These are phyloP conservation scores for Neofusicoccum umdonicola DNA, from an alignment of 2,329 filamentous ascomycete genomes.

Conservation along the genomic window DNA sequence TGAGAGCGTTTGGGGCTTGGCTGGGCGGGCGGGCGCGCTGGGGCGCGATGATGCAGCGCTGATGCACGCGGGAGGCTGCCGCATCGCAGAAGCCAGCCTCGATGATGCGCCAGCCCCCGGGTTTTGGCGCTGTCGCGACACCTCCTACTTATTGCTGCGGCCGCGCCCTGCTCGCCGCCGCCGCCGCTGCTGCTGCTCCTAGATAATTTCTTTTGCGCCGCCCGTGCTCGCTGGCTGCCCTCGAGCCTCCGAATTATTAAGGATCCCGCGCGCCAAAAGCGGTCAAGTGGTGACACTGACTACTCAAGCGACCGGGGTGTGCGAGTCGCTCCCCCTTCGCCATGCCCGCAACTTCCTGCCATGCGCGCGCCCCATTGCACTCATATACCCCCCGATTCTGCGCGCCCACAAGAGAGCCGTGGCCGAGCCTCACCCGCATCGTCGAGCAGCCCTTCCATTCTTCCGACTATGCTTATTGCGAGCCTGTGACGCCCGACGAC, in stretches of 20 bases:
- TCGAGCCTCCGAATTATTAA: conserved; percentile 9
- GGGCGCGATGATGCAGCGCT: conserved; percentile 4
- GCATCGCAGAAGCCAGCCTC: conserved; percentile 6
- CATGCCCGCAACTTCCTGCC: conserved; percentile 18
- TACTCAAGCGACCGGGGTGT: conserved; percentile 10
- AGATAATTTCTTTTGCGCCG: conserved; percentile 9
- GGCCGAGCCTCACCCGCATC: conserved; percentile 32
- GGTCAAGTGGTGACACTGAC: conserved; percentile 14
- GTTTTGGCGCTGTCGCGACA: background rate
- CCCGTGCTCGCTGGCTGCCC: conserved; percentile 15
- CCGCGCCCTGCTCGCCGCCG: background rate
- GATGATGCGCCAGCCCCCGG: conserved; percentile 8
- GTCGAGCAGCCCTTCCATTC: conserved; percentile 24
- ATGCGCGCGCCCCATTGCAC: conserved; percentile 5
- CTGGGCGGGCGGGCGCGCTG: background rate
- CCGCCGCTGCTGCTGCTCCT: conserved; percentile 5
- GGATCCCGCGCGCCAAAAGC: conserved; percentile 16
- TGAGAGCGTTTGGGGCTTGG: background rate
- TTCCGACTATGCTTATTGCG: conserved; percentile 31
- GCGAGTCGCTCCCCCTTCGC: conserved; percentile 15
- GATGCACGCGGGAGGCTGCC: conserved; percentile 9
- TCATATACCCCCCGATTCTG: conserved; percentile 21
- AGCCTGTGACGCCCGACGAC: conserved; percentile 30
- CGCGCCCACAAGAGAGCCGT: conserved; percentile 26
- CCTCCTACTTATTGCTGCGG: background rate